Conservation (phyloP, 805 yeast genomes). For the Zygosaccharomyces gambellarensis region DNA sequence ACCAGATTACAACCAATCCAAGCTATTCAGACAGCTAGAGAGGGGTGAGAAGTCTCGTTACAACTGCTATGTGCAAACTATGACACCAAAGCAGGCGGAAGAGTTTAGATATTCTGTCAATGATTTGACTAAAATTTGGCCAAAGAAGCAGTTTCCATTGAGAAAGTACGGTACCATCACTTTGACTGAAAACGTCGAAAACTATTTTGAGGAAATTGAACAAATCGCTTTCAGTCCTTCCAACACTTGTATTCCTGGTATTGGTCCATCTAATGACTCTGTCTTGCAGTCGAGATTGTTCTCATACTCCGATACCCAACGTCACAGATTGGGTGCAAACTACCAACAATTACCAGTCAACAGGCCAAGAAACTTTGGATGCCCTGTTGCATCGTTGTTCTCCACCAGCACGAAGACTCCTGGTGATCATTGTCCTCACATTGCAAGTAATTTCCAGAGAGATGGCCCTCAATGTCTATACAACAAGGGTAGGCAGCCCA, state of each 20-base stretch:
- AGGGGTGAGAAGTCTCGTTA: slow-evolving; percentile 48
- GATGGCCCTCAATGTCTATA: slow-evolving; percentile 55
- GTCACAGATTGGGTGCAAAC: slow-evolving; percentile 69
- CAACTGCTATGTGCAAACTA: slow-evolving; percentile 53
- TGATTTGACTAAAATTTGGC: slow-evolving; percentile 88
- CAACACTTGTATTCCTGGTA: slow-evolving; percentile 62
- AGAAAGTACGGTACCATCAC: slow-evolving; percentile 65
- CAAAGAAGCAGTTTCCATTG: slow-evolving; percentile 76
- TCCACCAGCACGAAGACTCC: slow-evolving; percentile 8
- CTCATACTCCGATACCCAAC: slow-evolving; percentile 72
- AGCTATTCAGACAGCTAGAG: slow-evolving; percentile 43
- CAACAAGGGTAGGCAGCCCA: slow-evolving; percentile 48
- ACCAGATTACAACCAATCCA: slow-evolving; percentile 46
- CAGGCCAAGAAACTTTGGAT: slow-evolving; percentile 38
- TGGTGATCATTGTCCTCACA: slow-evolving; percentile 25
- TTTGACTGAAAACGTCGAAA: slow-evolving; percentile 51
- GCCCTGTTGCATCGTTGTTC: slow-evolving; percentile 40
- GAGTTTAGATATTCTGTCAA: slow-evolving; percentile 72
- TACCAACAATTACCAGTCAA: slow-evolving; percentile 65
- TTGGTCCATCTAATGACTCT: slow-evolving; percentile 74
- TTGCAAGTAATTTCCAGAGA: slow-evolving; percentile 46
- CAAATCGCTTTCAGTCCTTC: slow-evolving; percentile 67
- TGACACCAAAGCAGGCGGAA: slow-evolving; percentile 76
- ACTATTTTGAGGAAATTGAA: slow-evolving; percentile 47
- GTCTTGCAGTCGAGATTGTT: slow-evolving; percentile 72